These are phyloP conservation scores for Zasmidium cellare DNA, from an alignment of 2,329 filamentous ascomycete species.

Conservation along the genomic window DNA sequence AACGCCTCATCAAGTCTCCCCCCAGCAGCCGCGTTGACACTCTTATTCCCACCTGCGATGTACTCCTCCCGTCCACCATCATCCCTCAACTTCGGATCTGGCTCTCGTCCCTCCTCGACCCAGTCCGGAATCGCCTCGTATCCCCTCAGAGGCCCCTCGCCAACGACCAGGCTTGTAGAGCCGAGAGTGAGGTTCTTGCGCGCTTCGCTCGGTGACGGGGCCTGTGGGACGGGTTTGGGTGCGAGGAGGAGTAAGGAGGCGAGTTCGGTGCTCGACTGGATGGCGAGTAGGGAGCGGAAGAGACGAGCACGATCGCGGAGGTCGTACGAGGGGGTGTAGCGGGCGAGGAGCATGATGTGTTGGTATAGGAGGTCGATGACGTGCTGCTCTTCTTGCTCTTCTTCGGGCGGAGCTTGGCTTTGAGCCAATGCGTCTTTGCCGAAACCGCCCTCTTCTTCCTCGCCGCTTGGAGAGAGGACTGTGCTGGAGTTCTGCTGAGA, in stretches of 20 bases:
- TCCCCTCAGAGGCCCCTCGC: conserved; percentile 68
- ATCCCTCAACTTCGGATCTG: conserved; percentile 71
- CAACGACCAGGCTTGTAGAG: conserved; percentile 81
- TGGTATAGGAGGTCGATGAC: conserved; percentile 77
- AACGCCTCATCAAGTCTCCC: conserved; percentile 64
- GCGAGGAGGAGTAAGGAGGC: conserved; percentile 88
- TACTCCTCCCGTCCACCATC: conserved; percentile 33
- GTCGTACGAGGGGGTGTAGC: conserved; percentile 94
- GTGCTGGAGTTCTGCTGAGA: conserved; percentile 10
- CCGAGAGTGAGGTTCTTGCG: conserved; percentile 72
- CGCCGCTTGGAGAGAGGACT: conserved; percentile 23
- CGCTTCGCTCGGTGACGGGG: conserved; percentile 82
- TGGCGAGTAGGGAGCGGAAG: conserved; percentile 79
- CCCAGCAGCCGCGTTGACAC: conserved; percentile 54
- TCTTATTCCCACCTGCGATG: conserved; percentile 35
- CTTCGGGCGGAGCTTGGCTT: conserved; percentile 21
- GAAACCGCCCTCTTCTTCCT: conserved; percentile 28
- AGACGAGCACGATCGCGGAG: conserved; percentile 87
- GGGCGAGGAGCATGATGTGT: conserved; percentile 78
- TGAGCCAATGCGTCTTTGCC: conserved; percentile 20
- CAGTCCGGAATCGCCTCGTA: conserved; percentile 81
- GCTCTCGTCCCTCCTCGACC: conserved; percentile 78
- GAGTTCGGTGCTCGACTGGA: conserved; percentile 74
- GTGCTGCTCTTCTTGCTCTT: conserved; percentile 53
- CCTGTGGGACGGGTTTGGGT: conserved; percentile 89